A percentile compares a stretch with the other conserved stretches of the same genome.
Evolutionary conservation across 768 basidiomycete genomes (phyloP).

Genomic region (Mycena filopes): DNA sequence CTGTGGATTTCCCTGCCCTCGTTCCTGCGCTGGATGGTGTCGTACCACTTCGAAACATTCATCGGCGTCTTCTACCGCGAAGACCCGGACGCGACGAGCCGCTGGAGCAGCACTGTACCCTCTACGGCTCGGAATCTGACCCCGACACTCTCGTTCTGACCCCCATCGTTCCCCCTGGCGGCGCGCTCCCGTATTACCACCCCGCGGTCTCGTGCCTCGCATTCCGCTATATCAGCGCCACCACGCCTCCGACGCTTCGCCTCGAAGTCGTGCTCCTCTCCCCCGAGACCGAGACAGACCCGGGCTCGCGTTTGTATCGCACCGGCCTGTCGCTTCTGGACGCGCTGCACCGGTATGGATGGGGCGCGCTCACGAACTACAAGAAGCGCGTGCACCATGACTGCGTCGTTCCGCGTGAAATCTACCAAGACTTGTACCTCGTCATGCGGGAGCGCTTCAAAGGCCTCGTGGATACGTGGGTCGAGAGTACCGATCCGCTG

Average conservation of each 20-base stretch:
- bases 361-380: constrained; percentile 84
- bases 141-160: constrained; percentile 64
- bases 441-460: constrained; percentile 88
- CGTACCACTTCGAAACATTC: constrained; percentile 61
- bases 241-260: constrained; percentile 51
- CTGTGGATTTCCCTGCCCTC: constrained; percentile 42
- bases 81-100: constrained; percentile 79
- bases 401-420: constrained; percentile 75
- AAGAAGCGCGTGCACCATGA: constrained; percentile 90
- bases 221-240: constrained; percentile 70
- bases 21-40: constrained; percentile 52
- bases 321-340: constrained; percentile 86
- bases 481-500: constrained; percentile 83
- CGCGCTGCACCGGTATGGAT: constrained; percentile 88
- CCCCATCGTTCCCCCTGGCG: constrained; percentile 59
- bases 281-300: constrained; percentile 54
- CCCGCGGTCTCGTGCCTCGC: constrained; percentile 84
- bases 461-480: constrained; percentile 78
- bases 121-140: constrained; percentile 57
- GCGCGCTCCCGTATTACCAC: constrained; percentile 87
- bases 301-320: constrained; percentile 76
- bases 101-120: constrained; percentile 81
- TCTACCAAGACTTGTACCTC: constrained; percentile 92
- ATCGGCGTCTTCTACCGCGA: constrained; percentile 78
- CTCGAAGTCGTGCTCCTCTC: constrained; percentile 70